These are phyloP conservation scores for Cladosporium austrohemisphaericum DNA, from an alignment of 2,329 filamentous ascomycete species.

Conservation along the genomic window DNA sequence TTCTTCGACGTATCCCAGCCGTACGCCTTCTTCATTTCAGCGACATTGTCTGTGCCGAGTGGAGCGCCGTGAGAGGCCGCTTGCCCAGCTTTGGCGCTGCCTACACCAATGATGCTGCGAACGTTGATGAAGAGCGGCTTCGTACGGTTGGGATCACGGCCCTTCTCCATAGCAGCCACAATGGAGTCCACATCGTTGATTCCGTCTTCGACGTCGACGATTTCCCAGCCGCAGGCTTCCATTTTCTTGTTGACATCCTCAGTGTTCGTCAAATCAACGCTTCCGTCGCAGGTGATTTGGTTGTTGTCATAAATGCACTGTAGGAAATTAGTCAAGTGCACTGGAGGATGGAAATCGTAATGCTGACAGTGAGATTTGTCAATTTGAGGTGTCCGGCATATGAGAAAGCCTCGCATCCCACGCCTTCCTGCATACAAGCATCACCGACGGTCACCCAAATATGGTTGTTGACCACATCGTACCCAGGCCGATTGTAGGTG, in stretches of 20 bases:
- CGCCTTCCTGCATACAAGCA: slow-evolving; percentile 57
- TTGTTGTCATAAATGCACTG: slow-evolving; percentile 55
- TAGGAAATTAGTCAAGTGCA: neutral
- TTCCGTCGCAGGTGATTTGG: slow-evolving; percentile 57
- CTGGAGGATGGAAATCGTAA: neutral
- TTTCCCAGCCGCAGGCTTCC: slow-evolving; percentile 53
- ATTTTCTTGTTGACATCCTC: slow-evolving; percentile 58
- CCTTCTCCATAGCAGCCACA: slow-evolving; percentile 44
- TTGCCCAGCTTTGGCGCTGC: slow-evolving; percentile 47
- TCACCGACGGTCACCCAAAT: slow-evolving; percentile 58
- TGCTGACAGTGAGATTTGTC: slow-evolving; percentile 50
- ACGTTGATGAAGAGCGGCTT: slow-evolving; percentile 58
- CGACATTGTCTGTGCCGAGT: slow-evolving; percentile 53
- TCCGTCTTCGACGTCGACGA: slow-evolving; percentile 54
- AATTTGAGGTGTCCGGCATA: slow-evolving; percentile 54
- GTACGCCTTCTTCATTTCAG: slow-evolving; percentile 50
- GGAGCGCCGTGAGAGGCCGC: slow-evolving; percentile 58
- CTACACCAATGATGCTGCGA: slow-evolving; percentile 53
- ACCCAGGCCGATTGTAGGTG: slow-evolving; percentile 50
- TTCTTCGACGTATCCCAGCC: slow-evolving; percentile 47
- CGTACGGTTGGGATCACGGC: slow-evolving; percentile 26
- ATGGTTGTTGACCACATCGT: slow-evolving; percentile 49
- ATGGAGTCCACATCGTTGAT: slow-evolving; percentile 50
- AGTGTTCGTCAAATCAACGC: slow-evolving; percentile 50
- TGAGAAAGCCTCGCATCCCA: slow-evolving; percentile 56